Percentiles rank a stretch among this genome's conserved stretches.
Evolutionary conservation across 176 grass and related monocot species (phyloP).

Genomic region (Thinopyrum elongatum): DNA sequence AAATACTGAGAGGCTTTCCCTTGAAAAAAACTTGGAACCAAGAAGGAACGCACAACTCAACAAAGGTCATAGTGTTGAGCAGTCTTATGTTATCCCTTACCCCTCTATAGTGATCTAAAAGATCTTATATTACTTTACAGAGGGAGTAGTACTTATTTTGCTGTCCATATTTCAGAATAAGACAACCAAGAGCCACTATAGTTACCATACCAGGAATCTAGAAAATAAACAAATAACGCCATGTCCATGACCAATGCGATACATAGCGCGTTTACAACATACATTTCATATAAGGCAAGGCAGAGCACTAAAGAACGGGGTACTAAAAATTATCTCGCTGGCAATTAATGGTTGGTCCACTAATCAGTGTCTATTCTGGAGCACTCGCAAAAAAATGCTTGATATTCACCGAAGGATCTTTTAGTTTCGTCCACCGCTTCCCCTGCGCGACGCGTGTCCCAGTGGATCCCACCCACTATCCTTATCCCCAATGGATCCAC

Average conservation of each 20-base stretch:
- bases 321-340: not conserved
- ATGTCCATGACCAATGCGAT: not conserved
- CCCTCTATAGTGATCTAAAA: too few species aligned
- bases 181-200: not conserved
- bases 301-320: not conserved
- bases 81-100: not conserved
- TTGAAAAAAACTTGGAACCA: not conserved
- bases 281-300: not conserved
- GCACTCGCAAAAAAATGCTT: too few species aligned
- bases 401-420: too few species aligned
- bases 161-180: not conserved
- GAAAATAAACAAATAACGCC: not conserved
- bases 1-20: too few species aligned
- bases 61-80: not conserved
- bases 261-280: not conserved
- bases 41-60: not conserved
- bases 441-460: too few species aligned
- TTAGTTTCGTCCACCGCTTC: too few species aligned
- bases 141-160: not conserved
- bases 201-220: not conserved
- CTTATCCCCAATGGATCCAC: too few species aligned
- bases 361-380: not conserved
- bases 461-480: too few species aligned
- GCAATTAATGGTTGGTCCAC: slow-evolving; percentile 1
- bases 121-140: too few species aligned